Evolutionary conservation across 768 basidiomycete species (phyloP).

Genomic region (Fistulinella prunicolor): DNA sequence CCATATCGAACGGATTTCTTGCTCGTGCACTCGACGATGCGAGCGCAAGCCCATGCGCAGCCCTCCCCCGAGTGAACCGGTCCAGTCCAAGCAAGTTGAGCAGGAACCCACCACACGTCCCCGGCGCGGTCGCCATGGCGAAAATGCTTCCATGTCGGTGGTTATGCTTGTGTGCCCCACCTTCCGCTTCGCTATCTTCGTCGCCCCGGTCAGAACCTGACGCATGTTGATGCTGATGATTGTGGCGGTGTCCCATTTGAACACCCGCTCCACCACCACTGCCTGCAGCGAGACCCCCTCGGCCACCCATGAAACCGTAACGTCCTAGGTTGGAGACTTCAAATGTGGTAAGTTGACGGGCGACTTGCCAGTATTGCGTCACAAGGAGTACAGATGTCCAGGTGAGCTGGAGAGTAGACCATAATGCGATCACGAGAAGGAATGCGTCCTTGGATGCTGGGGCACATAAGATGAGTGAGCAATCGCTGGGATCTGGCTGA

Average conservation of each 20-base stretch:
- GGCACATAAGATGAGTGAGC: constrained; percentile 52
- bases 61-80: constrained; percentile 88
- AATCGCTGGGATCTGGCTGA: constrained; percentile 12
- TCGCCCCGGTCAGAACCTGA: constrained; percentile 47
- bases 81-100: constrained; percentile 93
- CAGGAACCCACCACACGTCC: constrained; percentile 55
- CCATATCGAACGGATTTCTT: constrained; percentile 90
- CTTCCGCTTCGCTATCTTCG: constrained; percentile 36
- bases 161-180: constrained; percentile 40
- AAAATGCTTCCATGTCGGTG: constrained; percentile 43
- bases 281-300: constrained; percentile 62
- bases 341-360: constrained; percentile 91
- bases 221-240: constrained; percentile 20
- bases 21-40: constrained; percentile 55
- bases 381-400: constrained; percentile 90
- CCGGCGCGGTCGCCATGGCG: constrained; percentile 31
- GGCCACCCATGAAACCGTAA: constrained; percentile 96
- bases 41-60: constrained; percentile 79
- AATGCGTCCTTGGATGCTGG: constrained; percentile 75
- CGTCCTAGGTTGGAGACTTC: constrained; percentile 95
- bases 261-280: constrained; percentile 49
- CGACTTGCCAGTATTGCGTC: constrained; percentile 89
- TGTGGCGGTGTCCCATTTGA: constrained; percentile 80
- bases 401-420: constrained; percentile 91
- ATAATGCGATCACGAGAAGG: constrained; percentile 74